Evolutionary conservation across 2,329 filamentous ascomycete genomes (phyloP).

Genomic region (Rugonectria rugulosa): DNA sequence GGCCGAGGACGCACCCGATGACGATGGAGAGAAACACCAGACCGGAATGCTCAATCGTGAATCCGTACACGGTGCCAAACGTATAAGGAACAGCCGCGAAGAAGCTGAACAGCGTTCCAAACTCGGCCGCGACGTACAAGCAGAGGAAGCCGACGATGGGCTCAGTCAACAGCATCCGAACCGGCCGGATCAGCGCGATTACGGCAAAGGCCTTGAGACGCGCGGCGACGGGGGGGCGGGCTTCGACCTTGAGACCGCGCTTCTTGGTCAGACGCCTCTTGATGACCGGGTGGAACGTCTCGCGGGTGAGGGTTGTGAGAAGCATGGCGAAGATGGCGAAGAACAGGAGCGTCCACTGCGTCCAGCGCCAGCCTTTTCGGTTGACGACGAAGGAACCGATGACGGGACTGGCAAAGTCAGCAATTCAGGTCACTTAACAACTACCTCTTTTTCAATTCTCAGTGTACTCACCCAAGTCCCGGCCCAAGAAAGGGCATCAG

Average conservation of each 20-base stretch:
- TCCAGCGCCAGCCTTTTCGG: conserved; percentile 61
- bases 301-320: conserved; percentile 52
- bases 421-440: not conserved
- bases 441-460: not conserved
- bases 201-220: conserved; percentile 47
- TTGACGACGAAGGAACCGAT: conserved; percentile 57
- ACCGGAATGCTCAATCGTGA: conserved; percentile 51
- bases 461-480: conserved; percentile 52
- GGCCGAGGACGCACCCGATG: conserved; percentile 54
- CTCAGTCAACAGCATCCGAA: conserved; percentile 67
- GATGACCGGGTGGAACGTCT: conserved; percentile 65
- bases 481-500: conserved; percentile 62
- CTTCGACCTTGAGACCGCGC: conserved; percentile 41
- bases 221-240: conserved; percentile 30
- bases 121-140: conserved; percentile 59
- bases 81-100: conserved; percentile 60
- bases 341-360: conserved; percentile 59
- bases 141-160: conserved; percentile 67
- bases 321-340: conserved; percentile 49
- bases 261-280: conserved; percentile 48
- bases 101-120: conserved; percentile 61
- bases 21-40: conserved; percentile 56
- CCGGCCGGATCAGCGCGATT: conserved; percentile 56
- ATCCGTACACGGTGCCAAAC: conserved; percentile 54
- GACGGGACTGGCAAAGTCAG: conserved; percentile 49